phyloP scores from a whole-genome alignment of 148 eudicot species.

The Fagopyrum tataricum region DNA sequence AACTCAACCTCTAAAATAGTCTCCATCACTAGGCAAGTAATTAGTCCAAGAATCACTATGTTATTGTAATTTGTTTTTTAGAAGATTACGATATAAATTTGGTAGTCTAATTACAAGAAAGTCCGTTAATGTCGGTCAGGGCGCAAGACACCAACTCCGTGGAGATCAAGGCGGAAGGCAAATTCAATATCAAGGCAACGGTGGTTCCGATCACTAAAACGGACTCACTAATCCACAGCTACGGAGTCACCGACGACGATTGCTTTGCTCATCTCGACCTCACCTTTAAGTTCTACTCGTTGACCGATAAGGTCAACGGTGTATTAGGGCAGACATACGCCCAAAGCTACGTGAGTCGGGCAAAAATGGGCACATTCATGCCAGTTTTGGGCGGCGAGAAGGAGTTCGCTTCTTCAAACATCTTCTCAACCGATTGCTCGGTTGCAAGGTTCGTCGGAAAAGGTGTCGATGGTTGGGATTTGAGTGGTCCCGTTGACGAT shows the following conservation, averaged over 20 bases:
- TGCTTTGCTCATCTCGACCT: slow-evolving; percentile 76
- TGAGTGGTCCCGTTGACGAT: slow-evolving; percentile 17
- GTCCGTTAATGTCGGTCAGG: slow-evolving; percentile 11
- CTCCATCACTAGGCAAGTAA: slow-evolving; percentile 19
- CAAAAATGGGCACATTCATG: slow-evolving; percentile 53
- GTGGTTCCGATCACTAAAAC: slow-evolving; percentile 57
- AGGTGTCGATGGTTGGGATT: slow-evolving; percentile 10
- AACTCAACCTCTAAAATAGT: slow-evolving; percentile 9
- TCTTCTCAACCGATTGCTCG: slow-evolving; percentile 54
- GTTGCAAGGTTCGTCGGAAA: slow-evolving; percentile 32
- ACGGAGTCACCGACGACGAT: slow-evolving; percentile 54
- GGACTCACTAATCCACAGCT: slow-evolving; percentile 49
- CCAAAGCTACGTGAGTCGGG: slow-evolving; percentile 44
- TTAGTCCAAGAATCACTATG: too few species aligned
- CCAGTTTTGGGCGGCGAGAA: slow-evolving; percentile 61
- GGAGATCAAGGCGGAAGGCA: slow-evolving; percentile 45
- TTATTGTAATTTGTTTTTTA: too few species aligned
- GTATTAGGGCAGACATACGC: slow-evolving; percentile 76
- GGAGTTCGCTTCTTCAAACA: slow-evolving; percentile 44
- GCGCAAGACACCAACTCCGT: slow-evolving; percentile 36
- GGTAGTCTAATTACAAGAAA: too few species aligned
- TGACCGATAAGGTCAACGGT: slow-evolving; percentile 52
- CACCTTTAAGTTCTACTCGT: slow-evolving; percentile 53
- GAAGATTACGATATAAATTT: too few species aligned
- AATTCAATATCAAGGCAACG: slow-evolving; percentile 52